Base-by-base conservation (phyloP, 768 basidiomycete species). In the Termitomyces titanicus region DNA sequence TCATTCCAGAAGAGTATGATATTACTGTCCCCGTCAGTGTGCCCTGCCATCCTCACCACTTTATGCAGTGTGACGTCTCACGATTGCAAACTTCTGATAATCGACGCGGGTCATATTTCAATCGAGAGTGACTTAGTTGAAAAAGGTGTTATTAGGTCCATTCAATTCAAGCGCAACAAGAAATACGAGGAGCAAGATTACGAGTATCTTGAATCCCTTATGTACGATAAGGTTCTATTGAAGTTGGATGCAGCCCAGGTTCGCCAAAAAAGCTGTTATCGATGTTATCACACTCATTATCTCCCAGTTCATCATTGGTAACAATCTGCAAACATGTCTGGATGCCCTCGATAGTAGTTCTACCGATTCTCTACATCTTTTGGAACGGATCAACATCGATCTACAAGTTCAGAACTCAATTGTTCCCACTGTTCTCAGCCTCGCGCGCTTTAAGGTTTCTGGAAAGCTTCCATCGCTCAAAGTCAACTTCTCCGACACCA, bases 31-130 rank as follows among this genome's bases (percentile, higher is more conserved):
- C 50, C 29, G 20, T 34, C 27, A 24, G 54, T 40, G 29, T 38
- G 17, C 15, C 24, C 9, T 38, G 17, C 15, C 24, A 11, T 61
- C 43, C 47, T 54, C 51, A 57, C 38, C 10, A 34, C 13, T 22
- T 56, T 18, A 45, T 55, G 1, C 54, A 96, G 93, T 61, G 81
- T 98, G 47, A 88, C 86, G 3, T 83, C 83, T 7, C 79, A 81
- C 56, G 71, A 84, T 20, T 89, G 93, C 72, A 92, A 84, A 63
- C 90, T 97, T 67, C 79, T 98, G 50, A 83, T 98, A 15, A 77
- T 98, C 50, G 97, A 98, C 67, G 97, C 96, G 5, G 97, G 97
- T 56, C 97, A 98, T 67, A 96, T 99, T 61, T 83, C 94, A 2
- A 86, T 99, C 34, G 87, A 89, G 66, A 96, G 94, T 64, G 83